Evolutionary conservation across 805 yeast genomes (phyloP), one percentile per base, ranked within the genome.

Genomic region (Zygotorulaspora florentina): DNA sequence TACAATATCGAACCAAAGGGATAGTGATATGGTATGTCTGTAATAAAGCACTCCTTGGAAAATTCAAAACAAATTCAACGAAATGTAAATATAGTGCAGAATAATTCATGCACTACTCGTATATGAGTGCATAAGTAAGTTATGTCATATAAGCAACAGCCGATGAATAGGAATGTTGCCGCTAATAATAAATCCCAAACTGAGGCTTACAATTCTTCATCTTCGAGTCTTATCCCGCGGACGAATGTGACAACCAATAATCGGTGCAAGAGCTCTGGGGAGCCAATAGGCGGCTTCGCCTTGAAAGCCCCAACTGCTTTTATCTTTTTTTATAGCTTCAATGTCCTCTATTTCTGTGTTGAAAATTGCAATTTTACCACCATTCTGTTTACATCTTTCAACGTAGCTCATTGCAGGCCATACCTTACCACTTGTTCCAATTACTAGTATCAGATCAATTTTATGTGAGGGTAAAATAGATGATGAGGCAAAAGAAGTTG

Each of bases 371-470:
- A 87, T 83, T 51, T 79, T 80, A 1, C 95, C 96, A 4, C 95
- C 95, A 45, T 79, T 79, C 48, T 71, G 71, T 50, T 70, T 70
- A 2, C 87, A 86, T 51, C 89, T 70, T 50, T 88, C 95, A 18
- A 89, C 90, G 61, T 87, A 89, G 10, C 95, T 87, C 50, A 90
- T 88, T 3, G 96, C 96, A 3, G 97, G 97, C 83, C 95, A 89
- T 2, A 85, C 89, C 0, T 81, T 71, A 4, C 91, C 87, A 27
- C 90, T 82, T 2, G 96, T 87, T 2, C 96, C 96, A 7, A 89
- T 78, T 12, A 89, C 95, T 41, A 88, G 67, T 3, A 87, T 80
- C 57, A 89, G 66, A 57, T 88, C 96, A 17, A 86, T 82, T 35
- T 46, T 42, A 18, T 27, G 42, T 30, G 68, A 68, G 7, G 42